phyloP scores from a whole-genome alignment of 2,329 filamentous ascomycete genomes.

The Trichophyton simii region DNA sequence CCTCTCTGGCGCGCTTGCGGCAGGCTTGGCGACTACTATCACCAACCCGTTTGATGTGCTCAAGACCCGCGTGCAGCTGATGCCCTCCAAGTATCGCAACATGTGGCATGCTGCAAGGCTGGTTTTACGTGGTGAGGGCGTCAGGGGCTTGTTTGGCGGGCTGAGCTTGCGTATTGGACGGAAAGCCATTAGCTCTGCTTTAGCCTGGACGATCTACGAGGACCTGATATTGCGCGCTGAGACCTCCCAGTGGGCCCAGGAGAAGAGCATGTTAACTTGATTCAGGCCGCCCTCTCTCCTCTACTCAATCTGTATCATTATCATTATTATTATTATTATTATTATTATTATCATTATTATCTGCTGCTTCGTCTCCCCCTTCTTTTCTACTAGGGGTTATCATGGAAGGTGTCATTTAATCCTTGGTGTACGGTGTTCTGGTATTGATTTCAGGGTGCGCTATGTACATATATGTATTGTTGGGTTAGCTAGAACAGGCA shows the following conservation, averaged over 20 bases:
- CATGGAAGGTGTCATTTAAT: neutral
- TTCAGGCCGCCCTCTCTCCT: neutral
- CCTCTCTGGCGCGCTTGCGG: slow-evolving; percentile 65
- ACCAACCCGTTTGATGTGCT: slow-evolving; percentile 96
- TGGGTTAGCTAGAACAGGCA: too few species aligned
- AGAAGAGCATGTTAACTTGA: neutral
- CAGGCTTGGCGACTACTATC: slow-evolving; percentile 68
- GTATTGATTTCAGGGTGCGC: too few species aligned
- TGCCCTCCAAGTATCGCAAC: slow-evolving; percentile 71
- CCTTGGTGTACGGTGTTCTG: neutral
- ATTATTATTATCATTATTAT: neutral
- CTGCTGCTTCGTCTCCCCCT: neutral
- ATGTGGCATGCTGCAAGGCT: slow-evolving; percentile 61
- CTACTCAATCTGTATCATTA: neutral
- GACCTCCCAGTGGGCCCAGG: slow-evolving; percentile 15
- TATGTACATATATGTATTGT: too few species aligned
- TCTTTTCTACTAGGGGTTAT: neutral
- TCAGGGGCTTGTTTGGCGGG: slow-evolving; percentile 72
- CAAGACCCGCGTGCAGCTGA: slow-evolving; percentile 87
- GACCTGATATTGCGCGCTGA: slow-evolving; percentile 70
- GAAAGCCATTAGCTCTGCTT: slow-evolving; percentile 84
- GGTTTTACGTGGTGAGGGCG: slow-evolving; percentile 73
- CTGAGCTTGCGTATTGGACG: slow-evolving; percentile 74
- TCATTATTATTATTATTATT: neutral
- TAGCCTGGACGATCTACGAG: slow-evolving; percentile 96